phyloP scores from a whole-genome alignment of 108 stramenopile species.

The Fistulifera pelliculosa region DNA sequence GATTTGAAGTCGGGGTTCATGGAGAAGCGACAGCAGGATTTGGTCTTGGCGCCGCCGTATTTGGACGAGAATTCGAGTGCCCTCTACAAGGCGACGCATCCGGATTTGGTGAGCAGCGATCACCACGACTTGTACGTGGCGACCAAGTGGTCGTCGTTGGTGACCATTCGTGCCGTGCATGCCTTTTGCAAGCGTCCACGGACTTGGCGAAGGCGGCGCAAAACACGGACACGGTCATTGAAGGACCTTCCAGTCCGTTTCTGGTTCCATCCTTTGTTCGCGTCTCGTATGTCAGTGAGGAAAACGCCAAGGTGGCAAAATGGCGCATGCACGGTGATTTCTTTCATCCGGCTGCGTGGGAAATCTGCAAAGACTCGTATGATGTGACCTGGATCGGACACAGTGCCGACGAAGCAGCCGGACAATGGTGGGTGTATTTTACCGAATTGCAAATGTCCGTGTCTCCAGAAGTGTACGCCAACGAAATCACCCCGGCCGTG shows the following conservation, averaged over 20 bases:
- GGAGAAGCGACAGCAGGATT: constrained; percentile 77
- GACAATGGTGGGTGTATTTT: constrained; percentile 91
- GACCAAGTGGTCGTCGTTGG: constrained; percentile 77
- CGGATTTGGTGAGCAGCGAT: constrained; percentile 75
- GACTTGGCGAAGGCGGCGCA: constrained; percentile 64
- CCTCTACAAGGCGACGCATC: constrained; percentile 60
- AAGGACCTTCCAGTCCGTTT: constrained; percentile 64
- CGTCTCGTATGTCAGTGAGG: constrained; percentile 80
- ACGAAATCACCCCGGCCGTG: constrained; percentile 59
- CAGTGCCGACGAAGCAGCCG: constrained; percentile 58
- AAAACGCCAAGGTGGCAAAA: constrained; percentile 78
- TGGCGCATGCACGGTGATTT: constrained; percentile 78
- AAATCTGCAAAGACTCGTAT: constrained; percentile 82
- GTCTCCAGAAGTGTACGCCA: constrained; percentile 75
- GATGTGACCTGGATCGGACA: constrained; percentile 80
- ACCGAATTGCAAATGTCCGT: constrained; percentile 79
- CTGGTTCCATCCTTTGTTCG: constrained; percentile 82
- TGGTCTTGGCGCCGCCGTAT: constrained; percentile 69
- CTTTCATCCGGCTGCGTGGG: constrained; percentile 86
- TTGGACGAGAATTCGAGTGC: constrained; percentile 35
- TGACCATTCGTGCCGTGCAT: constrained; percentile 50
- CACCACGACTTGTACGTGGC: constrained; percentile 79
- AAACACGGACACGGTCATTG: constrained; percentile 27
- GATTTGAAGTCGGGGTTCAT: constrained; percentile 82
- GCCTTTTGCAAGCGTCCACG: constrained; percentile 81